phyloP scores from a whole-genome alignment of 768 basidiomycete genomes.

The Candolleomyces eurysporus region DNA sequence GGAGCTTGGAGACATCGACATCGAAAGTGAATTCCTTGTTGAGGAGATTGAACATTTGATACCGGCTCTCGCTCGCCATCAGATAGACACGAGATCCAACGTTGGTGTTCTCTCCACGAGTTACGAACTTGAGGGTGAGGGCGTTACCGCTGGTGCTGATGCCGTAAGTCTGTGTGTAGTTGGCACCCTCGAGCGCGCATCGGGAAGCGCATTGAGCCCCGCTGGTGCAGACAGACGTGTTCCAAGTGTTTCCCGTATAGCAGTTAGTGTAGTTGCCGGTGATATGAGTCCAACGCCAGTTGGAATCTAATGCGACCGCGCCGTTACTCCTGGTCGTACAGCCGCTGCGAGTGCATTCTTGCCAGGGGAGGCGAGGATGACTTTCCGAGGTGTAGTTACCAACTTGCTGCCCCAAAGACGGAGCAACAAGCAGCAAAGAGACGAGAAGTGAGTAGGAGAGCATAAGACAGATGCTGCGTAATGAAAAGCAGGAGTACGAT shows the following conservation, averaged over 20 bases:
- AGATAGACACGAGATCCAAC: constrained; percentile 46
- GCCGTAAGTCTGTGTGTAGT: constrained; percentile 50
- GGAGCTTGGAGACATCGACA: constrained; percentile 55
- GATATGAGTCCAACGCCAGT: constrained; percentile 50
- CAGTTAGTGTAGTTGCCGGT: constrained; percentile 37
- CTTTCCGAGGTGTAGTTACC: constrained; percentile 47
- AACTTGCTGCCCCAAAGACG: constrained; percentile 46
- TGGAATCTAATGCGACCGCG: constrained; percentile 46
- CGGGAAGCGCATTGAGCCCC: constrained; percentile 42
- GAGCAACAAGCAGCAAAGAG: constrained; percentile 31
- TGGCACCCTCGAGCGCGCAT: constrained; percentile 43
- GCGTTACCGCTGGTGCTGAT: constrained; percentile 45
- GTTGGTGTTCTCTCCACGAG: constrained; percentile 30
- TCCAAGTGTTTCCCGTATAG: constrained; percentile 54
- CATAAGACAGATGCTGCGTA: neutral
- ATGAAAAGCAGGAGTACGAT: neutral
- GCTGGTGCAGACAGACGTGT: constrained; percentile 49
- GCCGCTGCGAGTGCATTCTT: constrained; percentile 44
- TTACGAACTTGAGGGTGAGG: constrained; percentile 45
- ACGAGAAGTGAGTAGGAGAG: constrained; percentile 27
- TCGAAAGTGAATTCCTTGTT: constrained; percentile 63
- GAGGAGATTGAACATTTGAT: constrained; percentile 42
- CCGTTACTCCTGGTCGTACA: constrained; percentile 32
- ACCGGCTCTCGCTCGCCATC: constrained; percentile 40
- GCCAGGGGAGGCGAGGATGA: constrained; percentile 45